phyloP scores from a whole-genome alignment of 23 red algal species.

The Gracilaria gracilis region DNA sequence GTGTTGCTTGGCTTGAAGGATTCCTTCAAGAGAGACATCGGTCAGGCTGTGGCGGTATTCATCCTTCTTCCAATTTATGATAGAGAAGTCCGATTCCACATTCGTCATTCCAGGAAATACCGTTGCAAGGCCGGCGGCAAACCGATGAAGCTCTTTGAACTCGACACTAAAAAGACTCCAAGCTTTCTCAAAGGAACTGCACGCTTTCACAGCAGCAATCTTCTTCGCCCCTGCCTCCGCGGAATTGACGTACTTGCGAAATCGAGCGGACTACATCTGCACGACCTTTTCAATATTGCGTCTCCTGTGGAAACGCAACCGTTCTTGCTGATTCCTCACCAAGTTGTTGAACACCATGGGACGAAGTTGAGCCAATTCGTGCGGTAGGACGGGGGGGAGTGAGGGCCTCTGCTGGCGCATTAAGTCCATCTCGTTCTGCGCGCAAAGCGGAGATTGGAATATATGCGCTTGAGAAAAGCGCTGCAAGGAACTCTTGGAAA shows the following conservation, averaged over 20 bases:
- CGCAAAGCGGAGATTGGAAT: background rate
- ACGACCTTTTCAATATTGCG: too few relatives aligned
- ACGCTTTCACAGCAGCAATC: too few relatives aligned
- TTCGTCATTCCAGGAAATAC: background rate
- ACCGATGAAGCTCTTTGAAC: background rate
- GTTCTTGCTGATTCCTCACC: background rate
- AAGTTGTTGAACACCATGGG: background rate
- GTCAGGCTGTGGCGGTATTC: conserved; percentile 1
- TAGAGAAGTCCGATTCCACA: conserved; percentile 23
- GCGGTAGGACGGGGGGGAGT: background rate
- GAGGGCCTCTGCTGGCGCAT: background rate
- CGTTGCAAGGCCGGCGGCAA: background rate
- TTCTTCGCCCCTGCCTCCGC: too few relatives aligned
- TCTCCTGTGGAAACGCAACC: too few relatives aligned
- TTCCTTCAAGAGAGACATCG: conserved; percentile 2
- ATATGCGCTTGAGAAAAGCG: background rate
- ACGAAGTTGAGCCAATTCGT: background rate
- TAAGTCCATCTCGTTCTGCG: background rate
- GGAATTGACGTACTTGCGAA: too few relatives aligned
- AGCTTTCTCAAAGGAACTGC: too few relatives aligned
- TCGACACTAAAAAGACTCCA: too few relatives aligned
- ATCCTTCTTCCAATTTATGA: conserved; percentile 16
- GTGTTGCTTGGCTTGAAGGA: conserved; percentile 18
- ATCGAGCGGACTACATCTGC: too few relatives aligned
- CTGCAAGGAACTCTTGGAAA: background rate